Evolutionary conservation across 257 asterid species (phyloP).

Genomic region (Petunia secreta): DNA sequence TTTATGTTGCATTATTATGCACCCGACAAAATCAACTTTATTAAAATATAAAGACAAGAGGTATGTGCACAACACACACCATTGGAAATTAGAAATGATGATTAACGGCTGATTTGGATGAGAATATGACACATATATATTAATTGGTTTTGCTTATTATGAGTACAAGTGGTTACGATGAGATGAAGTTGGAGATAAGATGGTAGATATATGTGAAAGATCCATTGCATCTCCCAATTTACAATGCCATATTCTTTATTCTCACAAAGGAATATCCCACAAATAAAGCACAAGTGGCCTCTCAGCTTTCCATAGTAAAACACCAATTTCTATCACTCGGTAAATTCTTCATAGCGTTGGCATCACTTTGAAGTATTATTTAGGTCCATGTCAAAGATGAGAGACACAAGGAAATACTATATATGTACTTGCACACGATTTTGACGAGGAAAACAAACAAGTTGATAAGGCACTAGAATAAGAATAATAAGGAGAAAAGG

Average conservation of each 20-base stretch:
- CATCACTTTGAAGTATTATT: no score
- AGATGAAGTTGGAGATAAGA: conserved; percentile 2
- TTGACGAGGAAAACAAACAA: neutral
- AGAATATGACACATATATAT: neutral
- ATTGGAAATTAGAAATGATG: neutral
- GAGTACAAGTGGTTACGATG: neutral
- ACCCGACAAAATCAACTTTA: conserved; percentile 5
- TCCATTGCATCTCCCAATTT: conserved; percentile 14
- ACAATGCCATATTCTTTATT: neutral
- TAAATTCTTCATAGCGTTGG: no score
- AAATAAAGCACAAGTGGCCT: neutral
- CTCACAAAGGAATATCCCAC: neutral
- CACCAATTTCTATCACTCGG: no score
- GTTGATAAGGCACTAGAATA: no score
- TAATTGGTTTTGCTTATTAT: neutral
- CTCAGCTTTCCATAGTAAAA: no score
- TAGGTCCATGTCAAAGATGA: no score
- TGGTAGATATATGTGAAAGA: conserved; percentile 13
- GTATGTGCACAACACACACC: conserved; percentile 16
- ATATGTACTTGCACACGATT: no score
- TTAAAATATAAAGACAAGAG: neutral
- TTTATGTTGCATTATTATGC: neutral
- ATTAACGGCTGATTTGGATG: neutral
- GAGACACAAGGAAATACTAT: no score
- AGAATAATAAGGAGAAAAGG: no score